Base-by-base conservation (phyloP, 176 grass and related monocot species). In the Avena sativa region DNA sequence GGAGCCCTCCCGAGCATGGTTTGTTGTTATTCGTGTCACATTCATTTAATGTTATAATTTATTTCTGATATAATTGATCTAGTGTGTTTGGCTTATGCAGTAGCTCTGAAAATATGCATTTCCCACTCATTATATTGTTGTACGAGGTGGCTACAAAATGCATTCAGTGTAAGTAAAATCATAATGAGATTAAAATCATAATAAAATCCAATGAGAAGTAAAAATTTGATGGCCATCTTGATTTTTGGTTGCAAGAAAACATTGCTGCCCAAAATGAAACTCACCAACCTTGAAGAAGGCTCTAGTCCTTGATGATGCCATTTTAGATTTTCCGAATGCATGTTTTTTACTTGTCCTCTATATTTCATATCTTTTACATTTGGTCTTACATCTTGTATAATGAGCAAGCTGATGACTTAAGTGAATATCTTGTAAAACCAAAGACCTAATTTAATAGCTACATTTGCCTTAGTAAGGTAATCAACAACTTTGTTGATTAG, bases 231-330 rank as follows among this genome's bases (percentile, higher is more conserved):
- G 1, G 55, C 25, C 19, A 79, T 11, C 9, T 74, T 56, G 26
- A 3, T 70, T 32, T 32, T 79, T 80, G 11, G 44, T 82, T 91
- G 66, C 81, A 98, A 90, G 77, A 85, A 87, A 82, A 76, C 49
- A 50, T 92, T 58, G 95, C 95, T 46, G 91, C 90, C 28, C 95
- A 93, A 88, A 95, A 95, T 21, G 95, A 90, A 83, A 92, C 74
- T 3, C 81, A 95, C 90, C 85, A 16, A 4, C 60, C 10, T 79
- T 98, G 65, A 90, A 92, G 12, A 72, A 81, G 3, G 88, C 89
- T 2, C 51, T 98, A 63, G 58, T 89, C 44, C 91, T 95, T 43
- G 83, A 71, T 26, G 95, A 95, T 82, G 93, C 93, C 3, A 89
- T 98, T 80, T 98, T 93, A 50, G 95, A 98, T 74, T 76, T 98